Percentiles rank a stretch among this genome's conserved stretches.
Conservation (phyloP, 2,329 filamentous ascomycete genomes). For the Aspergillus texensis region DNA sequence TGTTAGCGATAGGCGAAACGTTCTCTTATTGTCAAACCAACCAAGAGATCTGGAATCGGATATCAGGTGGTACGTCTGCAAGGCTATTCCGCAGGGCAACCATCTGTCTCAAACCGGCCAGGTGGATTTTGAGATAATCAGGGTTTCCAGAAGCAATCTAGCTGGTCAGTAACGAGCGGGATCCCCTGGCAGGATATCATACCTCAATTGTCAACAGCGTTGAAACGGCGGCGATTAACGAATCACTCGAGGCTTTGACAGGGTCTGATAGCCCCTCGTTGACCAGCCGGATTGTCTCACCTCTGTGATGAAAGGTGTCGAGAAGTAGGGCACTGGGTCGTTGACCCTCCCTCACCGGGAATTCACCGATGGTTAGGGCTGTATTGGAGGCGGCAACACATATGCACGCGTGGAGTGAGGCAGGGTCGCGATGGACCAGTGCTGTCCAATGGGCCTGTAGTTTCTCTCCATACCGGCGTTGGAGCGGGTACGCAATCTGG, state of each 20-base stretch:
- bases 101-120: constrained; percentile 45
- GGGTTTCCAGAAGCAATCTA: constrained; percentile 44
- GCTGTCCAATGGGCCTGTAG: constrained; percentile 40
- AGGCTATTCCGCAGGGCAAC: constrained; percentile 41
- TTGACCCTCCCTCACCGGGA: constrained; percentile 37
- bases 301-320: constrained; percentile 42
- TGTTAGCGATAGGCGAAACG: background rate
- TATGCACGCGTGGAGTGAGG: constrained; percentile 40
- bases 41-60: constrained; percentile 46
- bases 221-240: constrained; percentile 42
- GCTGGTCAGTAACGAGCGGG: constrained; percentile 13
- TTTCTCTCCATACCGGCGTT: constrained; percentile 36
- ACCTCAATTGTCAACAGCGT: constrained; percentile 45
- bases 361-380: constrained; percentile 36
- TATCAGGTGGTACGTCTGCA: constrained; percentile 38
- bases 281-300: constrained; percentile 43
- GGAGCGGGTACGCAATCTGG: constrained; percentile 39
- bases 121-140: constrained; percentile 43
- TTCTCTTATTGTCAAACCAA: constrained; percentile 18
- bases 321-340: constrained; percentile 35
- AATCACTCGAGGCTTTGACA: constrained; percentile 42
- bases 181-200: constrained; percentile 9
- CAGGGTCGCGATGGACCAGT: constrained; percentile 39
- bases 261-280: constrained; percentile 42
- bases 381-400: constrained; percentile 42